Evolutionary conservation across 2,329 filamentous ascomycete genomes (phyloP).

Genomic region (Fusarium albidum): DNA sequence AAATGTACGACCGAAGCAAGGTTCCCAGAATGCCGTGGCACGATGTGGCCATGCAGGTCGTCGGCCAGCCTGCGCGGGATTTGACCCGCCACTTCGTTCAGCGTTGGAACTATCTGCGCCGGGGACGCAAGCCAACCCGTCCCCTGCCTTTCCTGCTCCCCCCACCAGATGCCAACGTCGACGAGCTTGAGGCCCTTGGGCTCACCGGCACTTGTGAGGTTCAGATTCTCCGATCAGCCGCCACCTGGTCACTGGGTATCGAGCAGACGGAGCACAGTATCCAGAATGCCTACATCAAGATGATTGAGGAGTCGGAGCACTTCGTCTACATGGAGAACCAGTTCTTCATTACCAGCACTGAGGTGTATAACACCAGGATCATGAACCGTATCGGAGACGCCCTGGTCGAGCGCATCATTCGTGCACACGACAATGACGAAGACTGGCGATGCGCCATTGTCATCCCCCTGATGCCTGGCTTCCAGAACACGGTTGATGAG

Average conservation of each 20-base stretch:
- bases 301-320: slow-evolving; percentile 95
- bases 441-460: slow-evolving; percentile 90
- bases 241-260: slow-evolving; percentile 90
- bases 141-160: slow-evolving; percentile 94
- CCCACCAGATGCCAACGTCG: slow-evolving; percentile 87
- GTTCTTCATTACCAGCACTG: slow-evolving; percentile 94
- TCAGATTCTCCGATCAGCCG: slow-evolving; percentile 91
- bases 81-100: slow-evolving; percentile 96
- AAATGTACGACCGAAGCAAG: slow-evolving; percentile 95
- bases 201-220: slow-evolving; percentile 95
- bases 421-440: slow-evolving; percentile 83
- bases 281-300: slow-evolving; percentile 91
- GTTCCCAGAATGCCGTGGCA: slow-evolving; percentile 98
- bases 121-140: slow-evolving; percentile 90
- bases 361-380: slow-evolving; percentile 86
- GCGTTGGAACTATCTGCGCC: slow-evolving; percentile 95
- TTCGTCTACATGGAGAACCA: slow-evolving; percentile 99
- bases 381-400: slow-evolving; percentile 95
- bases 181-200: slow-evolving; percentile 86
- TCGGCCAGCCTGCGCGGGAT: slow-evolving; percentile 93
- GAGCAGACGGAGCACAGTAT: slow-evolving; percentile 92
- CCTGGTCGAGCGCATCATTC: slow-evolving; percentile 87
- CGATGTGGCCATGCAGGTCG: slow-evolving; percentile 96
- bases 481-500: slow-evolving; percentile 94
- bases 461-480: slow-evolving; percentile 97